Conservation (phyloP, 352 stramenopile genomes). For the Phytophthora brassicae region DNA sequence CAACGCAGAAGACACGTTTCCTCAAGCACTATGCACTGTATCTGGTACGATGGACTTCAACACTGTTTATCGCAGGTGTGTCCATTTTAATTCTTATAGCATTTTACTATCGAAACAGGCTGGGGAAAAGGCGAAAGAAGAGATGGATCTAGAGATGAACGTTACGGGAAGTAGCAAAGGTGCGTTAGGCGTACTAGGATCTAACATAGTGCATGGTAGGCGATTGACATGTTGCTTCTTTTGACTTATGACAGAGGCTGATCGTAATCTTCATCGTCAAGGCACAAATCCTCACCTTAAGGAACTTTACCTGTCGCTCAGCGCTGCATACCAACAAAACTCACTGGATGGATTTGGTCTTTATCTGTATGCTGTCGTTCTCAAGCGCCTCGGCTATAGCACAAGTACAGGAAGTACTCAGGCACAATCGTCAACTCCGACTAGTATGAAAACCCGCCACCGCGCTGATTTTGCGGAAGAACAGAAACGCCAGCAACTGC, state of each 20-base stretch:
- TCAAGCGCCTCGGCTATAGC: constrained; percentile 64
- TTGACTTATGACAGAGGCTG: constrained; percentile 26
- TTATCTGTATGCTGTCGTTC: constrained; percentile 81
- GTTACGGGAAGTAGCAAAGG: constrained; percentile 49
- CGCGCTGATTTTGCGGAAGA: constrained; percentile 38
- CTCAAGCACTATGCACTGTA: constrained; percentile 80
- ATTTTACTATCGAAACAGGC: constrained; percentile 32
- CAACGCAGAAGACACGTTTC: constrained; percentile 54
- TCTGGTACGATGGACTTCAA: constrained; percentile 50
- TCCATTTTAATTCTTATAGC: too few species aligned
- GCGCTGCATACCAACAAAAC: constrained; percentile 47
- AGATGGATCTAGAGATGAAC: constrained; percentile 75
- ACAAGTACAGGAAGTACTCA: constrained; percentile 51
- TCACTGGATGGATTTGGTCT: constrained; percentile 73
- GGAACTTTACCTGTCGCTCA: constrained; percentile 63
- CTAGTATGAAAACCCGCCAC: constrained; percentile 39
- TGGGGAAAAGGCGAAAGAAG: constrained; percentile 81
- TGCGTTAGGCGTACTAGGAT: background rate
- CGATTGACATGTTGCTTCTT: background rate
- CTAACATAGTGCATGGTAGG: background rate
- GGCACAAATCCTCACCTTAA: constrained; percentile 73
- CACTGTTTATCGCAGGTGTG: too few species aligned
- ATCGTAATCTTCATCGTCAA: constrained; percentile 41
- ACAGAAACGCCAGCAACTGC: constrained; percentile 40
- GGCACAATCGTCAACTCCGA: constrained; percentile 37